phyloP scores from a whole-genome alignment of 169 alveolate species.

The Cyclospora cayetanensis region DNA sequence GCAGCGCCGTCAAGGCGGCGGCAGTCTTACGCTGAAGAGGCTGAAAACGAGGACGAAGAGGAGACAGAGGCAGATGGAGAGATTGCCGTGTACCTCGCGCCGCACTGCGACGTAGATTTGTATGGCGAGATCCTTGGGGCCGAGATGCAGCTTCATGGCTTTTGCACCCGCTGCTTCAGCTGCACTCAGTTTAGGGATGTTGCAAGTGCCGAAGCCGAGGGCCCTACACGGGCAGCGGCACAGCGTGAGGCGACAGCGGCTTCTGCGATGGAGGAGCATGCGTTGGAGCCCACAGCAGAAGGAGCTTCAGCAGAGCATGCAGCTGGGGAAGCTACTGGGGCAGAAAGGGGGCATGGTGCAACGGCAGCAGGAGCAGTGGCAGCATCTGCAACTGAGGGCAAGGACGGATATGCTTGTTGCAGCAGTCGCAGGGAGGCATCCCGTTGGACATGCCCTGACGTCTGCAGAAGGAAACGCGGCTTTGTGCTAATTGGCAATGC shows the following conservation, averaged over 20 bases:
- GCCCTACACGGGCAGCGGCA: not conserved
- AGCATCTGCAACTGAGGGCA: not conserved
- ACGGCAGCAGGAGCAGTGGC: not conserved
- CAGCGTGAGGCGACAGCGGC: not conserved
- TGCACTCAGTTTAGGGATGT: too few species aligned
- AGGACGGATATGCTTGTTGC: not conserved
- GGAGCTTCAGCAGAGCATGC: not conserved
- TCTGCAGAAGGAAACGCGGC: not conserved
- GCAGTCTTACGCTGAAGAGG: too few species aligned
- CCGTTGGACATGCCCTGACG: not conserved
- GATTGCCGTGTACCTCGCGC: not conserved
- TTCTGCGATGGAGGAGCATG: not conserved
- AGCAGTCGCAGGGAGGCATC: not conserved
- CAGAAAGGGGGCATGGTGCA: not conserved
- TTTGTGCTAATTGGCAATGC: not conserved
- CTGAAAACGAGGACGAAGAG: not conserved
- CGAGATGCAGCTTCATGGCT: not conserved
- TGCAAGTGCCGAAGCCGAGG: too few species aligned
- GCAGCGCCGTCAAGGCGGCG: not conserved
- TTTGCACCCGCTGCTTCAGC: not conserved
- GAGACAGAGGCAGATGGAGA: not conserved
- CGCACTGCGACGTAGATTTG: conserved; percentile 53
- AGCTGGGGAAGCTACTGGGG: not conserved
- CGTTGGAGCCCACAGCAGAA: not conserved
- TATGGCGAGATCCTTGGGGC: not conserved